A percentile compares a stretch with the other conserved stretches of the same genome.
These are phyloP conservation scores for Hortaea sp. DNA, from an alignment of 2,329 filamentous ascomycete species.

Conservation along the genomic window DNA sequence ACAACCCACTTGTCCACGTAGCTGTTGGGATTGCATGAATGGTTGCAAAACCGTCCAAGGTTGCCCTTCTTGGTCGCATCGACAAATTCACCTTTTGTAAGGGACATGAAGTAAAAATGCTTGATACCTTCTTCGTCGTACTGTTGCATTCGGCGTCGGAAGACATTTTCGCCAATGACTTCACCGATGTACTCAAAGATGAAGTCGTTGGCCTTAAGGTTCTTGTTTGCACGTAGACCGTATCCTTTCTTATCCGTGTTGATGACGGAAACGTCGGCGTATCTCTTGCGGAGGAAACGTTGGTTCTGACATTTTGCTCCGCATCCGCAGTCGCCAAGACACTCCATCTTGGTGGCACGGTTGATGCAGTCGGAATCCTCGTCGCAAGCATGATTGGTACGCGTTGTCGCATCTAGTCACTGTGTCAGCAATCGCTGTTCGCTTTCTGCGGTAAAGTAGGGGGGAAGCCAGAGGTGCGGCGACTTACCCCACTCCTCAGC, in stretches of 20 bases:
- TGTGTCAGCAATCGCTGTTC: slow-evolving; percentile 21
- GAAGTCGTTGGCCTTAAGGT: slow-evolving; percentile 76
- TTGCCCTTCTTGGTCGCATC: slow-evolving; percentile 97
- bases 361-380: slow-evolving; percentile 99
- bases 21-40: slow-evolving; percentile 97
- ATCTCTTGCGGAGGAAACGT: slow-evolving; percentile 82
- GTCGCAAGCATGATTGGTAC: slow-evolving; percentile 72
- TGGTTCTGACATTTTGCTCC: slow-evolving; percentile 85
- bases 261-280: slow-evolving; percentile 86
- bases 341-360: slow-evolving; percentile 95
- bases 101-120: slow-evolving; percentile 99
- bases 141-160: slow-evolving; percentile 79
- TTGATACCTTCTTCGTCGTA: slow-evolving; percentile 96
- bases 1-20: slow-evolving; percentile 99
- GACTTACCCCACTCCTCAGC: slow-evolving; percentile 84
- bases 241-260: slow-evolving; percentile 97
- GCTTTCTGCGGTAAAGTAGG: neutral
- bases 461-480: neutral
- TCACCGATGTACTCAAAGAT: slow-evolving; percentile 98
- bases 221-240: slow-evolving; percentile 70
- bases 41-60: slow-evolving; percentile 93
- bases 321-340: slow-evolving; percentile 77
- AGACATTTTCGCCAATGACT: slow-evolving; percentile 87
- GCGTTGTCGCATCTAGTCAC: slow-evolving; percentile 37
- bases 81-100: slow-evolving; percentile 91